phyloP scores from a whole-genome alignment of 352 stramenopile genomes.

The Phytopythium boreale region DNA sequence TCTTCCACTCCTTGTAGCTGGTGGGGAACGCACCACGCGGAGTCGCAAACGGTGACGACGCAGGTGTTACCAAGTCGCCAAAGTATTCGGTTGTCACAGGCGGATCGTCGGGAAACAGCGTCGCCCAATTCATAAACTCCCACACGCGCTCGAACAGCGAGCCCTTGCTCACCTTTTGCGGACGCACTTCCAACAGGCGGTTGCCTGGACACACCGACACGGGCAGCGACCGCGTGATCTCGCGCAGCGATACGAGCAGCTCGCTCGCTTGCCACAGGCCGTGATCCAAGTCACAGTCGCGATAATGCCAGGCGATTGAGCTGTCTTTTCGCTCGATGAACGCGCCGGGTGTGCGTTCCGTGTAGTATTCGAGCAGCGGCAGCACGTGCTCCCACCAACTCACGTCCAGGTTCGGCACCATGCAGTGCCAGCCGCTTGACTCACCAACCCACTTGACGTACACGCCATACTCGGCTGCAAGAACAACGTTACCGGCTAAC shows the following conservation, averaged over 20 bases:
- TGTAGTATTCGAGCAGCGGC: constrained; percentile 80
- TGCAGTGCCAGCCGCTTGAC: constrained; percentile 67
- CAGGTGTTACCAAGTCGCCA: constrained; percentile 44
- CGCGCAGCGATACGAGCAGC: constrained; percentile 71
- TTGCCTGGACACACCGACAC: constrained; percentile 77
- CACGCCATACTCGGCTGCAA: constrained; percentile 77
- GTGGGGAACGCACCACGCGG: constrained; percentile 25
- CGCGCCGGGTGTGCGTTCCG: constrained; percentile 73
- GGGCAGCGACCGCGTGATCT: constrained; percentile 68
- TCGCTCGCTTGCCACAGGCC: constrained; percentile 90
- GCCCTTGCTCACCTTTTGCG: constrained; percentile 80
- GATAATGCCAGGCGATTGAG: constrained; percentile 90
- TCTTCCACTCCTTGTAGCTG: constrained; percentile 13
- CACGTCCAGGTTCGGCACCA: constrained; percentile 79
- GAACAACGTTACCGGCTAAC: constrained; percentile 55
- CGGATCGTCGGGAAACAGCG: constrained; percentile 64
- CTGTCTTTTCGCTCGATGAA: constrained; percentile 86
- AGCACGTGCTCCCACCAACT: constrained; percentile 79
- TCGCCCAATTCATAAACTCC: constrained; percentile 81
- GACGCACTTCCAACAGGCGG: constrained; percentile 69
- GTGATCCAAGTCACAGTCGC: constrained; percentile 85
- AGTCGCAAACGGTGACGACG: constrained; percentile 47
- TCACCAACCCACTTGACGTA: constrained; percentile 75
- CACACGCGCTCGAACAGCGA: constrained; percentile 79
- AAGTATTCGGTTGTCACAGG: constrained; percentile 69